Base-by-base conservation (phyloP, 202 grass and related monocot species). In the Panicum virgatum region DNA sequence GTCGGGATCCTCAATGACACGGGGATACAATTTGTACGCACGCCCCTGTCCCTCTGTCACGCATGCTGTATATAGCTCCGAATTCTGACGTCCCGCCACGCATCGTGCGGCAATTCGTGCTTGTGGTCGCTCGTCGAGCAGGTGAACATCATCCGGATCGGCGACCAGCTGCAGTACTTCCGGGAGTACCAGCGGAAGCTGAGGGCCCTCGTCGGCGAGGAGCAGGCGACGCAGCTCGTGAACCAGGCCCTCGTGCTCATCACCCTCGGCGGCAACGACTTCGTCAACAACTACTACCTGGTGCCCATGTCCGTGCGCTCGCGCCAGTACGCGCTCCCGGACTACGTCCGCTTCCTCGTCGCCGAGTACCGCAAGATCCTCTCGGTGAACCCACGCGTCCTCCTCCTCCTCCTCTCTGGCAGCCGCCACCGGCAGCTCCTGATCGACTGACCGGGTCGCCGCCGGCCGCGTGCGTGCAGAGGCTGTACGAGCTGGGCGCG, bases 1-100 rank as follows among this genome's bases (percentile, higher is more conserved):
- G 85, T 98, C 45, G 96, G 96, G 20, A 93, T 98, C 81, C 88
- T 98, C 39, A 92, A 96, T 38, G 96, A 98, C 66, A 98, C 96
- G 0, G 95, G 95, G 61, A 76, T 92, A 44, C 92, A 98, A 73
- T 98, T 98, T 7, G 95, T 98, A 90, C 67, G 44, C 9, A 43
- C 9, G 1, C 6, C 40, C 9, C 13, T n/a, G n/a, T 51, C 20
- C 7, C 16, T 3, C 22, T 1, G 40, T 0, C 5, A 26, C 40
- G 4, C 23, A 2, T 2, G 2, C 12, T 40, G 1, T 30, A 50
- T 40, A 1, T 30, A 50, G 26, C 30, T 43, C 44, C 63, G 0
- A 50, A 5, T 2, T 16, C 1, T 37, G 18, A 62, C 14, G 39
- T 9, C 44, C 42, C 51, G 57, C 23, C 62, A 6, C 5, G 39